Conservation (phyloP, 2,329 filamentous ascomycete genomes). For the Botrytis aclada region DNA sequence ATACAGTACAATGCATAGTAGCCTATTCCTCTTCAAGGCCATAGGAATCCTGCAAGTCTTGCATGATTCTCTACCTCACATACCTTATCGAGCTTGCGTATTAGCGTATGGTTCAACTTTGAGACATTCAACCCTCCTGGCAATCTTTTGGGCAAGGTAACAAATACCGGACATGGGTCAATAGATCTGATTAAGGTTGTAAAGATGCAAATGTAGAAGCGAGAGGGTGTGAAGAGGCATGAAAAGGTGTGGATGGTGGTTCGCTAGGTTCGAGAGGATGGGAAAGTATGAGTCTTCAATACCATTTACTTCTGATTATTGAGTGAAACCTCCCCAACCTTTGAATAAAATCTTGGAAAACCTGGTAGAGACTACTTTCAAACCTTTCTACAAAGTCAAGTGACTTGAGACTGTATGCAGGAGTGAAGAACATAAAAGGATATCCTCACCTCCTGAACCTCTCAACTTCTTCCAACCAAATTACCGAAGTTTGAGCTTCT, state of each 20-base stretch:
- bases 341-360: constrained; percentile 13
- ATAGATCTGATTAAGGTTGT: background rate
- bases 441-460: constrained; percentile 18
- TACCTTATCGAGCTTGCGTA: constrained; percentile 4
- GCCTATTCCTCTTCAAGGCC: background rate
- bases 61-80: background rate
- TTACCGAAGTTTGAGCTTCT: background rate
- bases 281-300: constrained; percentile 15
- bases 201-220: background rate
- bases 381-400: constrained; percentile 14
- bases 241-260: constrained; percentile 11
- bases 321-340: constrained; percentile 14
- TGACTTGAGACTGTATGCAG: constrained; percentile 17
- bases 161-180: constrained; percentile 16
- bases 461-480: constrained; percentile 7
- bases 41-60: background rate
- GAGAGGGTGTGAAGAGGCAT: constrained; percentile 8
- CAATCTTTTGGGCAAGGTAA: constrained; percentile 1
- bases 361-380: constrained; percentile 4
- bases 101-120: constrained; percentile 18
- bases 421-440: constrained; percentile 22
- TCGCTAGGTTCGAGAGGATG: background rate
- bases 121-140: constrained; percentile 15
- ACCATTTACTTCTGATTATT: background rate
- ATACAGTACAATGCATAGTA: background rate